Percentiles rank a stretch among this genome's conserved stretches.
Conservation (phyloP, 1,139 yeast genomes). For the Blastobotrys aristatus region DNA sequence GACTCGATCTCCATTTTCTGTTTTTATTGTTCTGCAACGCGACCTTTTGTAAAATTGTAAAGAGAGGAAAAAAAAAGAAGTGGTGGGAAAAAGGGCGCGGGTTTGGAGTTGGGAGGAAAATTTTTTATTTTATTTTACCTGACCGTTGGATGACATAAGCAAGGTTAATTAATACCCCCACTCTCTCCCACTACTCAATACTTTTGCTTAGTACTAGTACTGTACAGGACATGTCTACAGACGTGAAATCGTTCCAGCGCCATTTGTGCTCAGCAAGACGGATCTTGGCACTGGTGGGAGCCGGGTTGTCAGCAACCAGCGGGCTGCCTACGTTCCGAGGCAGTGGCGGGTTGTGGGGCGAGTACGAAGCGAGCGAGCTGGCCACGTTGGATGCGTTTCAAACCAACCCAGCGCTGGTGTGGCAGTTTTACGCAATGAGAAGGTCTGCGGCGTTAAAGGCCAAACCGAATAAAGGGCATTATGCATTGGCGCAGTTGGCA, state of each 20-base stretch:
- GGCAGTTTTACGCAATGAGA: conserved; percentile 81
- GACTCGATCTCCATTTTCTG: neutral
- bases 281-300: conserved; percentile 74
- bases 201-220: no score
- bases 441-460: conserved; percentile 61
- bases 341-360: conserved; percentile 70
- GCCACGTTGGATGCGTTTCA: conserved; percentile 91
- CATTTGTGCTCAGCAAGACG: conserved; percentile 48
- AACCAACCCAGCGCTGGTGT: conserved; percentile 75
- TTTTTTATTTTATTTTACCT: neutral
- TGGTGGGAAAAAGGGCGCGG: neutral
- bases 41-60: neutral
- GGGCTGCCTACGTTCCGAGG: conserved; percentile 76
- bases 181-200: neutral
- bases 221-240: conserved; percentile 26
- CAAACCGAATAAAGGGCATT: conserved; percentile 68
- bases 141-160: neutral
- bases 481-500: conserved; percentile 57
- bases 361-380: conserved; percentile 71
- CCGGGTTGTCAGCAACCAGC: conserved; percentile 74
- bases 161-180: neutral
- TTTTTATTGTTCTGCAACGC: neutral
- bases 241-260: conserved; percentile 51
- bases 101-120: neutral
- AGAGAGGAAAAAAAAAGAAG: neutral